Evolutionary conservation across 306 rosid genomes (phyloP), one percentile per base, ranked within the genome.

Genomic region (Phaseolus lunatus): DNA sequence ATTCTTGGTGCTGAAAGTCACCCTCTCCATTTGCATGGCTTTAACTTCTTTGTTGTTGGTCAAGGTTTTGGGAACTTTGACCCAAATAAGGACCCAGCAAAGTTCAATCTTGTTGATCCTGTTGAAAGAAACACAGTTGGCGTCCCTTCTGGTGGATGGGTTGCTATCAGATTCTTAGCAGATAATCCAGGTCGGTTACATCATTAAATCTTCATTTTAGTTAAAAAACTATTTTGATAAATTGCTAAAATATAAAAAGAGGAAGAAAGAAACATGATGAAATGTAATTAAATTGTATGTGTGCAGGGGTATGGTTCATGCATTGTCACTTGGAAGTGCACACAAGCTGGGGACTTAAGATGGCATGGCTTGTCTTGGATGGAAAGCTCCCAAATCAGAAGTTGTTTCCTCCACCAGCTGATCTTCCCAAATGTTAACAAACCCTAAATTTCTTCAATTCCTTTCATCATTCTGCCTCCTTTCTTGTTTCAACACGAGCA

Each of bases 21-120:
- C 54, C 93, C 96, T 73, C 81, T 90, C 23, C 96, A 88, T 84
- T 83, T 88, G 44, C 96, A 89, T 82, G 96, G 96, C 5, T 89
- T 82, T 35, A 89, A 91, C 67, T 87, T 89, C 89, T 87, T 91
- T 54, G 88, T 89, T 13, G 92, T 89, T 35, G 93, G 92, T 2
- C 92, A 84, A 82, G 94, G 94, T 20, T 89, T 88, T 73, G 92
- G 94, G 4, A 91, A 91, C 74, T 91, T 52, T n/a, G 72, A 91
- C 45, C 74, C 64, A 10, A 89, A 78, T 3, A 79, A 83, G 16
- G 94, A 89, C 73, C 89, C 89, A 0, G 3, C 3, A 49, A 84
- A 76, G 1, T 92, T 74, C 80, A 89, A 86, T 64, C 85, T 91
- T 23, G 82, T 85, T 12, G 94, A 89, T 63, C 94, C 94, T 0